phyloP scores from a whole-genome alignment of 352 stramenopile genomes.

The Phytophthora sp. region DNA sequence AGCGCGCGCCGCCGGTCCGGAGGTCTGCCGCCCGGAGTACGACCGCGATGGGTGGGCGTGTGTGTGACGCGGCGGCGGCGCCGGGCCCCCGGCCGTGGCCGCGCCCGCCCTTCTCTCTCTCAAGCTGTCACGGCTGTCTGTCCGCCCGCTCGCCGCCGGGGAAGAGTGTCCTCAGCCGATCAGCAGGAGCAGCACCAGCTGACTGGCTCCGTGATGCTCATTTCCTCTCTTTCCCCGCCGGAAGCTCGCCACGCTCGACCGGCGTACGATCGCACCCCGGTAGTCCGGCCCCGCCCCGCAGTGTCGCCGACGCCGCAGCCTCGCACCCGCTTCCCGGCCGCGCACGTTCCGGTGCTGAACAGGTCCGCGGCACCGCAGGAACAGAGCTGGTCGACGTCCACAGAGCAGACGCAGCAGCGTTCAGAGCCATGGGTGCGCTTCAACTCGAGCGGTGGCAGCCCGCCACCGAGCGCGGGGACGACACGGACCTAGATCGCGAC shows the following conservation, averaged over 20 bases:
- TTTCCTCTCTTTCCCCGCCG: constrained; percentile 41
- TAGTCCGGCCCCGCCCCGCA: background rate
- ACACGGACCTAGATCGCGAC: background rate
- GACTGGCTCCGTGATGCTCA: constrained; percentile 43
- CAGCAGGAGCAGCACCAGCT: constrained; percentile 41
- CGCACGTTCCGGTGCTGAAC: constrained; percentile 17
- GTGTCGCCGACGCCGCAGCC: background rate
- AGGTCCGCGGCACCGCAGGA: constrained; percentile 4
- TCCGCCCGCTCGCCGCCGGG: constrained; percentile 16
- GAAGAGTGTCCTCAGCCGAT: constrained; percentile 41
- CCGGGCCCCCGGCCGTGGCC: constrained; percentile 5
- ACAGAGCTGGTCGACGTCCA: too few relatives aligned
- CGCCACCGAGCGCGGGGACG: background rate
- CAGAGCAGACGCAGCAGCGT: constrained; percentile 25
- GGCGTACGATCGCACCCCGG: too few relatives aligned
- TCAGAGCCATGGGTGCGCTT: constrained; percentile 29
- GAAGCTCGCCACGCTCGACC: constrained; percentile 25
- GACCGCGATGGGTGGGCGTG: constrained; percentile 21
- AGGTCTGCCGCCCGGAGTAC: constrained; percentile 17
- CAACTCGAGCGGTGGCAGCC: constrained; percentile 18
- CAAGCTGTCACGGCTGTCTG: constrained; percentile 29
- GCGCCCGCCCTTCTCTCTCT: constrained; percentile 22
- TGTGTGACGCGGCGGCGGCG: constrained; percentile 30
- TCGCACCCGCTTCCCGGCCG: background rate
- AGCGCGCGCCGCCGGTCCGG: constrained; percentile 15